phyloP scores from a whole-genome alignment of 2,329 filamentous ascomycete species.

The Aspergillus amoenus region DNA sequence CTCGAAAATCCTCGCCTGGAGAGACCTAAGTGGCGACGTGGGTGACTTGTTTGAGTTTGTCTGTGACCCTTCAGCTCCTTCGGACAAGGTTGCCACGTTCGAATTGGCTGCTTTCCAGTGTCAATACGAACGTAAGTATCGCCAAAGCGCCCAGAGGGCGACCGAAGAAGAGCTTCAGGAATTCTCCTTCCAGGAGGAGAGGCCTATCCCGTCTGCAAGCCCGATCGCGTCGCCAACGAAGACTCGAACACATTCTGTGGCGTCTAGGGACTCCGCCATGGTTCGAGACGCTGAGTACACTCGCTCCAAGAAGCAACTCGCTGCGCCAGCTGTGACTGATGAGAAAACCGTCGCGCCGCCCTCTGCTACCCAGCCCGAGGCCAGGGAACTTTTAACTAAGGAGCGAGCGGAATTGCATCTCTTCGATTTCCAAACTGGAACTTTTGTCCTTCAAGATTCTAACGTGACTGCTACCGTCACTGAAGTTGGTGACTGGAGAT shows the following conservation, averaged over 20 bases:
- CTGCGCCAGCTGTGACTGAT: slow-evolving; percentile 40
- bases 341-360: slow-evolving; percentile 61
- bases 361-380: slow-evolving; percentile 62
- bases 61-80: slow-evolving; percentile 72
- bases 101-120: slow-evolving; percentile 83
- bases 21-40: slow-evolving; percentile 86
- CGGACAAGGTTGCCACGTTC: slow-evolving; percentile 74
- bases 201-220: slow-evolving; percentile 60
- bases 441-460: slow-evolving; percentile 78
- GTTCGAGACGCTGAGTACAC: slow-evolving; percentile 46
- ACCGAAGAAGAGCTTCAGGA: slow-evolving; percentile 77
- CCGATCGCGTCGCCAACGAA: slow-evolving; percentile 52
- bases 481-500: slow-evolving; percentile 88
- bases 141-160: slow-evolving; percentile 74
- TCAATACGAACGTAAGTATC: slow-evolving; percentile 96
- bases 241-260: slow-evolving; percentile 34
- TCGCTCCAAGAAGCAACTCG: slow-evolving; percentile 41
- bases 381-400: slow-evolving; percentile 69
- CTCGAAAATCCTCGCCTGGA: slow-evolving; percentile 89
- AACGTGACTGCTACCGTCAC: slow-evolving; percentile 76
- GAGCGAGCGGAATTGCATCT: slow-evolving; percentile 85
- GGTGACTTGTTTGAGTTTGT: slow-evolving; percentile 98
- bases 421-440: slow-evolving; percentile 83
- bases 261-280: slow-evolving; percentile 45
- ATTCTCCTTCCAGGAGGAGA: slow-evolving; percentile 72